These are phyloP conservation scores for Oryza punctata DNA, from an alignment of 176 grass and related monocot species.

Conservation along the genomic window DNA sequence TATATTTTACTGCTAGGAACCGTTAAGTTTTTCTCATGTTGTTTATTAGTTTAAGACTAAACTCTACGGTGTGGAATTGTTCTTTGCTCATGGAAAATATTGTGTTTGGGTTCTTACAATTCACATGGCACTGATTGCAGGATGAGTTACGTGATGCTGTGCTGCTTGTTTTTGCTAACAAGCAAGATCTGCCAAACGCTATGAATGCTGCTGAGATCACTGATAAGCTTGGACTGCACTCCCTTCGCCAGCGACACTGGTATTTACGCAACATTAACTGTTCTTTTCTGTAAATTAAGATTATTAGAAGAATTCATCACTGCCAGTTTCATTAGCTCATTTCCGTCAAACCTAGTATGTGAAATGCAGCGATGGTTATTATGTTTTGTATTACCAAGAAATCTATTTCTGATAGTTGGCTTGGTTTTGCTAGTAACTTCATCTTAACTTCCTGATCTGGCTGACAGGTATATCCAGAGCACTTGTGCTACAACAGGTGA, in stretches of 20 bases:
- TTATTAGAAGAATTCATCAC: neutral
- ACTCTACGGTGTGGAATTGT: neutral
- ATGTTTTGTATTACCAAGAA: neutral
- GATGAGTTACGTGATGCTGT: constrained; percentile 74
- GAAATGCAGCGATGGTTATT: neutral
- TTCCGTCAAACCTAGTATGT: neutral
- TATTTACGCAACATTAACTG: constrained; percentile 1
- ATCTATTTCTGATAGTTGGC: neutral
- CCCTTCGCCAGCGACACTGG: constrained; percentile 73
- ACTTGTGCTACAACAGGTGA: constrained; percentile 73
- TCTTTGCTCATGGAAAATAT: neutral
- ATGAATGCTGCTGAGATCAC: constrained; percentile 75
- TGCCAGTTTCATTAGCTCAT: neutral
- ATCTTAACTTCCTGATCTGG: neutral
- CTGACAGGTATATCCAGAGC: constrained; percentile 71
- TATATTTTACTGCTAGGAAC: neutral
- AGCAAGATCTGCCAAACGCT: constrained; percentile 82
- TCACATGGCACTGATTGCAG: constrained; percentile 30
- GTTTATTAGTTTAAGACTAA: neutral
- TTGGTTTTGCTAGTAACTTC: neutral
- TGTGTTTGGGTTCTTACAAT: neutral
- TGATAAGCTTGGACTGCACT: constrained; percentile 77
- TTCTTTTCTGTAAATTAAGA: neutral
- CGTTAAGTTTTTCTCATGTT: neutral
- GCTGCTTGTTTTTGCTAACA: constrained; percentile 72